Conservation (phyloP, 257 asterid genomes). For the Solanum sitiens region DNA sequence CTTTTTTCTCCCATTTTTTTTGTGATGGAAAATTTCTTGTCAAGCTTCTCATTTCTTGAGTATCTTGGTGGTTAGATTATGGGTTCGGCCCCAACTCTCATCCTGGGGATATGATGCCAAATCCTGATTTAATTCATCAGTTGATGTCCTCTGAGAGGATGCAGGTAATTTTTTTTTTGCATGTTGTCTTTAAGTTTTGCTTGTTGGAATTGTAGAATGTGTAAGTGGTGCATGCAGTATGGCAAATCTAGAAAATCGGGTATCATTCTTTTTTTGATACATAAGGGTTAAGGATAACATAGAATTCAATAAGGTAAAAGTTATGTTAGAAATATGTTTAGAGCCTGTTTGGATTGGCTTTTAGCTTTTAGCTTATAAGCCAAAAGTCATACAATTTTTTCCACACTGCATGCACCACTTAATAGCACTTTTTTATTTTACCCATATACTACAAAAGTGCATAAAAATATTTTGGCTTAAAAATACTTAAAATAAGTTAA, state of each 20-base stretch:
- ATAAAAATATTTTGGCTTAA: no score
- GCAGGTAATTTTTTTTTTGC: slow-evolving; percentile 23
- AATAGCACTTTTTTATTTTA: no score
- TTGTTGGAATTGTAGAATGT: not conserved
- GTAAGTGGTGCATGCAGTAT: not conserved
- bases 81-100: slow-evolving; percentile 39
- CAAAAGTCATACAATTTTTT: no score
- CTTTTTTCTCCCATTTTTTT: no score
- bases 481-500: no score
- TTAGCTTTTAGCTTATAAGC: not conserved
- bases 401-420: no score
- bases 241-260: not conserved
- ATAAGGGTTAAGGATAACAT: not conserved
- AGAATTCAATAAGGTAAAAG: not conserved
- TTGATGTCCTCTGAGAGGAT: slow-evolving; percentile 35
- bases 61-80: no score
- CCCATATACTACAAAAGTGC: no score
- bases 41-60: no score
- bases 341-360: not conserved
- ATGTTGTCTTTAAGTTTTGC: not conserved
- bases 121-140: slow-evolving; percentile 41
- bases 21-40: no score
- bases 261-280: not conserved
- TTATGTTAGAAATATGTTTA: not conserved
- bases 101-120: slow-evolving; percentile 44